phyloP scores from a whole-genome alignment of 305 asterid species.

The Fraxinus platypoda region DNA sequence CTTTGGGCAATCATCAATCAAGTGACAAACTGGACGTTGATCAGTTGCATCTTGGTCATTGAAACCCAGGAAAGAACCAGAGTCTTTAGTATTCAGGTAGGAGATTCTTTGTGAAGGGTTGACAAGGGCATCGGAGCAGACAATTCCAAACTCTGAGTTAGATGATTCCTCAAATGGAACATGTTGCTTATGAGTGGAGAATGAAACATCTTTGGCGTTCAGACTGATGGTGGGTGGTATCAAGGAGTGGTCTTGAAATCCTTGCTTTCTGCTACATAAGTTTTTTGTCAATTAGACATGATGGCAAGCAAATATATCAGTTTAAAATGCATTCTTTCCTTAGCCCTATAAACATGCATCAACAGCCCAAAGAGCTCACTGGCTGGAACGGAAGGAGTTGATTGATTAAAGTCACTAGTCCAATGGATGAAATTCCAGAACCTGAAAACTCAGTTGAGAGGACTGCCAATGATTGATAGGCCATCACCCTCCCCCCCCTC shows the following conservation, averaged over 20 bases:
- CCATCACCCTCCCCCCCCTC: too few relatives aligned
- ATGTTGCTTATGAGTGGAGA: conserved; percentile 50
- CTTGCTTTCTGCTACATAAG: conserved; percentile 28
- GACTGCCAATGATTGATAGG: too few relatives aligned
- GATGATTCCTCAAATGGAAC: conserved; percentile 37
- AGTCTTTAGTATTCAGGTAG: conserved; percentile 36
- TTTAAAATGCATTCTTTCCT: too few relatives aligned
- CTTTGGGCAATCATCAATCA: conserved; percentile 47
- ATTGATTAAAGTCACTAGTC: too few relatives aligned
- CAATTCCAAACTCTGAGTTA: conserved; percentile 51
- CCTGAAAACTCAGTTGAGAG: too few relatives aligned
- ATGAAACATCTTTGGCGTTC: conserved; percentile 36
- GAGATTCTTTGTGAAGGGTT: conserved; percentile 61
- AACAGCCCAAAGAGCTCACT: too few relatives aligned
- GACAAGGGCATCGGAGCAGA: conserved; percentile 50
- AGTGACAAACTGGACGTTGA: conserved; percentile 42
- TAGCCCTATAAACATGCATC: too few relatives aligned
- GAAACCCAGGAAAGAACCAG: conserved; percentile 42
- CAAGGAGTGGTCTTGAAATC: conserved; percentile 44
- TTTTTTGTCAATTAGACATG: too few relatives aligned
- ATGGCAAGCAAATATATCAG: too few relatives aligned
- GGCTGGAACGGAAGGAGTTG: too few relatives aligned
- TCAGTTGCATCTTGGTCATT: conserved; percentile 25
- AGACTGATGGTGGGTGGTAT: conserved; percentile 32
- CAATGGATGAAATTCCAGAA: too few relatives aligned